Evolutionary conservation across 2,329 filamentous ascomycete species (phyloP), one percentile per base, ranked within the genome.

Genomic region (Phaeosphaeria sp.): DNA sequence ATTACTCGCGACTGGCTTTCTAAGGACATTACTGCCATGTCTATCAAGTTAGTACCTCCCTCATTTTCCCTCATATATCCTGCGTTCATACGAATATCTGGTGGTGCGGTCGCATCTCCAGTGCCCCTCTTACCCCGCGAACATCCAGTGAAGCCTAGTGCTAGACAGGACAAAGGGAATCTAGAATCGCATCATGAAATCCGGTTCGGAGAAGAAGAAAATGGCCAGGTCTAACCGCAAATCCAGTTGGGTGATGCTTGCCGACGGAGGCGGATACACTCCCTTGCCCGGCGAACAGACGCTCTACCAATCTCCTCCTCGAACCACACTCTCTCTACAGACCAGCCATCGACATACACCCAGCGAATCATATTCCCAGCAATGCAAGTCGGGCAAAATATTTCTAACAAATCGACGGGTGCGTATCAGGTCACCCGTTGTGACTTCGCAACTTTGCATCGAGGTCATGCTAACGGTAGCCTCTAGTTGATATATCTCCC

Each of bases 221-320:
- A 74, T 71, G 61, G 63, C 51, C 50, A 72, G 66, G 57, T 64
- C 73, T 76, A 63, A 75, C 60, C 61, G 70, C 39, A 75, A 74
- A 56, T 68, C 68, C 75, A 91, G 89, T 77, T 97, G 94, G 94
- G 94, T 97, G 46, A 97, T 97, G 93, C 87, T 96, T 72, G 88
- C 90, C 73, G 86, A 90, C 73, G 75, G 77, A 49, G 80, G 84
- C 59, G 87, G 89, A 57, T 95, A 97, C 78, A 89, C 96, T 73
- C 91, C 90, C 72, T 86, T 97, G 47, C 91, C 91, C 45, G 89
- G 90, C 74, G 94, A 98, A 81, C 88, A 88, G 67, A 88, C 92
- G 61, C 85, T 96, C 58, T 91, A 91, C 78, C 90, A 88, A 66
- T 93, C 92, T 46, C 89, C 91, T 55, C 88, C 90, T 50, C 89